A percentile compares a stretch with the other conserved stretches of the same genome.
Conservation (phyloP, 1,139 yeast species). For the Pneumocystis wakefieldiae region DNA sequence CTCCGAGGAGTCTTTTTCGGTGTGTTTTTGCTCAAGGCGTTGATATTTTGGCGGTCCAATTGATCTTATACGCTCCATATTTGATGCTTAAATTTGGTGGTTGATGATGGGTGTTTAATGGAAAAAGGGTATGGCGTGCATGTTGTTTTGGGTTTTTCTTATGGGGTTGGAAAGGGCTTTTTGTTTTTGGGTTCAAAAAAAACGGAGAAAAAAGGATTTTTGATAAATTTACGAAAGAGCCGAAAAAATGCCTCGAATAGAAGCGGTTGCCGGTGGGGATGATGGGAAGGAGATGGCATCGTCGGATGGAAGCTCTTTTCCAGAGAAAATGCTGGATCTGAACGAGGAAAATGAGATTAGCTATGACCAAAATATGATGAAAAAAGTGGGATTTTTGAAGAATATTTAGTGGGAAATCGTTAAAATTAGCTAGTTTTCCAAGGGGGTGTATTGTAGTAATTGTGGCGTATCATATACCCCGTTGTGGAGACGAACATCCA, state of each 20-base stretch:
- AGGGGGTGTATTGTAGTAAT: conserved; percentile 32
- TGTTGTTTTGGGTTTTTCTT: no score
- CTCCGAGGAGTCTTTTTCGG: no score
- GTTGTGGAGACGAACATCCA: conserved; percentile 52
- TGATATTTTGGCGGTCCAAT: no score
- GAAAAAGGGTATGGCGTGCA: no score
- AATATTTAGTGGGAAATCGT: background rate
- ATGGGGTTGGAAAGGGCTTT: no score
- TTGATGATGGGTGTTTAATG: no score
- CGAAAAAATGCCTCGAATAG: background rate
- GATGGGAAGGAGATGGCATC: background rate
- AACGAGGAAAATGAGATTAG: background rate
- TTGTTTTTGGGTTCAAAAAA: no score
- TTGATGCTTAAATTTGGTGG: no score
- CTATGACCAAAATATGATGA: background rate
- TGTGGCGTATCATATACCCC: conserved; percentile 60
- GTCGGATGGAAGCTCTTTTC: background rate
- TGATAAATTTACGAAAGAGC: background rate
- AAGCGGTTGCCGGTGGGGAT: background rate
- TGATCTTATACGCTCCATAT: no score
- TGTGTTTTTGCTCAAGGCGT: no score
- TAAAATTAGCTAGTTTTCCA: background rate
- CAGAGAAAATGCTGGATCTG: background rate
- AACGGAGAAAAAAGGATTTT: background rate
- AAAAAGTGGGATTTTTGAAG: background rate